Evolutionary conservation across 202 grass and related monocot genomes (phyloP).

Genomic region (Setaria viridis): DNA sequence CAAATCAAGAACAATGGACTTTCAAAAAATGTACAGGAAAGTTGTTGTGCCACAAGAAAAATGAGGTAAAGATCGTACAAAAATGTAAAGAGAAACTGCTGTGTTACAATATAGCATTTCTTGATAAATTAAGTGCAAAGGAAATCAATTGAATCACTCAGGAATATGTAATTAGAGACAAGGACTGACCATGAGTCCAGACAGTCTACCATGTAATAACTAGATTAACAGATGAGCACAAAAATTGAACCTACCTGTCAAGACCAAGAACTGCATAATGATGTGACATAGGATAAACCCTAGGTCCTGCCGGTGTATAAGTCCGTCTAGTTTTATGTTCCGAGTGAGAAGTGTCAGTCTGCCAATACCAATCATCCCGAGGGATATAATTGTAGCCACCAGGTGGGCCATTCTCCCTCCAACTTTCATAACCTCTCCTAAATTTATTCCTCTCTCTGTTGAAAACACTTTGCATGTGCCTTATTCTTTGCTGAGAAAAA

Average conservation of each 20-base stretch:
- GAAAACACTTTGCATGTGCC: conserved; percentile 97
- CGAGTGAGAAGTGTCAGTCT: conserved; percentile 66
- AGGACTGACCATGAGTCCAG: conserved; percentile 26
- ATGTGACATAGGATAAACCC: conserved; percentile 79
- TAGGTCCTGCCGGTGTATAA: conserved; percentile 53
- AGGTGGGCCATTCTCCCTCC: conserved; percentile 82
- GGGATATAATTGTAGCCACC: conserved; percentile 87
- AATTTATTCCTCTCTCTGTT: conserved; percentile 92
- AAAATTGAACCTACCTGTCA: conserved; percentile 69
- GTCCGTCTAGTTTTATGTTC: conserved; percentile 61
- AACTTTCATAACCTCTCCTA: conserved; percentile 77
- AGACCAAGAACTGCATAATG: conserved; percentile 95
- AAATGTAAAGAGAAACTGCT: not conserved
- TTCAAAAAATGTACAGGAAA: not conserved
- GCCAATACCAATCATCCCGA: conserved; percentile 98
- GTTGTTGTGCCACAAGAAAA: not conserved
- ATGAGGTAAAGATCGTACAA: not conserved
- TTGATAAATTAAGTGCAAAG: not conserved
- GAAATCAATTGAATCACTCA: not conserved
- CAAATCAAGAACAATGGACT: not conserved
- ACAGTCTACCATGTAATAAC: conserved; percentile 34
- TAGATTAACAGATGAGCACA: conserved; percentile 36
- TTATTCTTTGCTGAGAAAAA: conserved; percentile 83
- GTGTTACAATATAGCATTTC: not conserved
- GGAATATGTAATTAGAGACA: not conserved